These are phyloP conservation scores for Insectozyma bohioensis DNA, from an alignment of 1,139 yeast species.

Conservation along the genomic window DNA sequence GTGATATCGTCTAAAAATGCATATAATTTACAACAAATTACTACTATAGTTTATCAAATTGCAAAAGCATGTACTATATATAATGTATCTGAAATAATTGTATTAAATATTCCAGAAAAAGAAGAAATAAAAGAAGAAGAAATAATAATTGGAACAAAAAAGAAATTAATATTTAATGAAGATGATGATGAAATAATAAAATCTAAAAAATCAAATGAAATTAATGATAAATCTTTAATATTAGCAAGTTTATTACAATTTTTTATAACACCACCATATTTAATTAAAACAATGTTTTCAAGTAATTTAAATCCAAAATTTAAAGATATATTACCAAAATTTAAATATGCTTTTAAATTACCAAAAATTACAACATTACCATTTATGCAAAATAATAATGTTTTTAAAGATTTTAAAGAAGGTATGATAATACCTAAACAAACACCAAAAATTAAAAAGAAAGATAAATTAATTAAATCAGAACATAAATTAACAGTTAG, in stretches of 20 bases:
- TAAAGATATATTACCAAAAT: slow-evolving; percentile 29
- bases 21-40: slow-evolving; percentile 66
- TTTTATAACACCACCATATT: slow-evolving; percentile 84
- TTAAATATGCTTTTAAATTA: slow-evolving; percentile 64
- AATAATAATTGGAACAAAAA: slow-evolving; percentile 24
- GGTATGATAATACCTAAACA: slow-evolving; percentile 69
- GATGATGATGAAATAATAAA: slow-evolving; percentile 19
- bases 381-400: slow-evolving; percentile 56
- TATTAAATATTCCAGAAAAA: slow-evolving; percentile 50
- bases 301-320: slow-evolving; percentile 24
- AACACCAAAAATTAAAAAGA: slow-evolving; percentile 38
- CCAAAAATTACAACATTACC: slow-evolving; percentile 78
- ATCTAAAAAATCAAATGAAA: slow-evolving; percentile 12
- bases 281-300: slow-evolving; percentile 61
- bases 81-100: slow-evolving; percentile 69
- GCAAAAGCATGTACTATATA: slow-evolving; percentile 73
- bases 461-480: slow-evolving; percentile 37
- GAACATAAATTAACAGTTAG: slow-evolving; percentile 47
- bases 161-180: slow-evolving; percentile 34
- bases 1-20: slow-evolving; percentile 55
- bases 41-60: slow-evolving; percentile 71
- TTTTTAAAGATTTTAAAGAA: slow-evolving; percentile 47
- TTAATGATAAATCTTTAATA: slow-evolving; percentile 43
- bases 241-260: slow-evolving; percentile 75
- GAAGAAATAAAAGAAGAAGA: slow-evolving; percentile 17